A percentile compares a stretch with the other conserved stretches of the same genome.
Conservation (phyloP, 352 stramenopile species). For the Halophytophthora batemanensis region DNA sequence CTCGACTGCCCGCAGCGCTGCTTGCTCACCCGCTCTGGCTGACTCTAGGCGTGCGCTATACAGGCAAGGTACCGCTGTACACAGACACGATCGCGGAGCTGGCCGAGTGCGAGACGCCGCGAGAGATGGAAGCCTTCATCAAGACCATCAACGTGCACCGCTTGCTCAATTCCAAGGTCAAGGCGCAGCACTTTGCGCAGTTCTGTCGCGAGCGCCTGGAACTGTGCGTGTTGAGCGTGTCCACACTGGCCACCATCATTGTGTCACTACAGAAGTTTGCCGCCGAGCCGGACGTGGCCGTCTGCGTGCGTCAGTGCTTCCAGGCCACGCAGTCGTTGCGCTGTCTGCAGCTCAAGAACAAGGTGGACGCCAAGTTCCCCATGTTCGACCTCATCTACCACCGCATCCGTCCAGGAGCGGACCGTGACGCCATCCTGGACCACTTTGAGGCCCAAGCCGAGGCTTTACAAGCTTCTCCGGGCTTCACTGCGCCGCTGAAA, state of each 20-base stretch:
- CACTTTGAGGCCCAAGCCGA: slow-evolving; percentile 62
- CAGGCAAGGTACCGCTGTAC: slow-evolving; percentile 65
- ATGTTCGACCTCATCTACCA: slow-evolving; percentile 74
- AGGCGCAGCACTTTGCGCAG: slow-evolving; percentile 72
- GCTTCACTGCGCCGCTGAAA: slow-evolving; percentile 56
- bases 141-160: slow-evolving; percentile 44
- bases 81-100: slow-evolving; percentile 60
- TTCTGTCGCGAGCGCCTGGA: slow-evolving; percentile 43
- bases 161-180: slow-evolving; percentile 67
- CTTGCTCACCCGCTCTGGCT: background rate
- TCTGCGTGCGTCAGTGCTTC: slow-evolving; percentile 60
- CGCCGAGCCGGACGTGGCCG: slow-evolving; percentile 41
- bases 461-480: slow-evolving; percentile 17
- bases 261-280: slow-evolving; percentile 54
- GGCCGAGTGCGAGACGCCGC: slow-evolving; percentile 25
- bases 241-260: slow-evolving; percentile 48
- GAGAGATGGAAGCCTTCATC: slow-evolving; percentile 66
- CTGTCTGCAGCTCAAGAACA: slow-evolving; percentile 63
- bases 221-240: slow-evolving; percentile 30
- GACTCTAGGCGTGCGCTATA: slow-evolving; percentile 43
- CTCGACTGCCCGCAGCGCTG: background rate
- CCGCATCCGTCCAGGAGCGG: slow-evolving; percentile 35
- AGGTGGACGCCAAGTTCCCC: slow-evolving; percentile 61
- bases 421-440: slow-evolving; percentile 52
- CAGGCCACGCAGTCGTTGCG: slow-evolving; percentile 31